A percentile compares a stretch with the other conserved stretches of the same genome.
Evolutionary conservation across 176 grass and related monocot species (phyloP).

Genomic region (Thalia dealbata): DNA sequence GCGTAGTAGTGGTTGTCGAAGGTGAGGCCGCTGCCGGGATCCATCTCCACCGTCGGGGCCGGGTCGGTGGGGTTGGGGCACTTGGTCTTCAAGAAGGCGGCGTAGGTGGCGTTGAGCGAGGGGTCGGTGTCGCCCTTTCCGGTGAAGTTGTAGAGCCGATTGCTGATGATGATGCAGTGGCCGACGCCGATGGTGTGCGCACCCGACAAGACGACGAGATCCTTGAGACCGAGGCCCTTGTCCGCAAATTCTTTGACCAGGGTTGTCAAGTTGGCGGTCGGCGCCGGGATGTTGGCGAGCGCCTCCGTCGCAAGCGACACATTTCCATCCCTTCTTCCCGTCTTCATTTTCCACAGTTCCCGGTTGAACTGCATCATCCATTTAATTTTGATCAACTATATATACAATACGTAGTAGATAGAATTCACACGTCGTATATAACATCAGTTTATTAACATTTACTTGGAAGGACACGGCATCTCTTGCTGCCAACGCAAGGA

Average conservation of each 20-base stretch:
- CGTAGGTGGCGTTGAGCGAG: neutral
- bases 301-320: slow-evolving; percentile 39
- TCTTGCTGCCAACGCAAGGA: slow-evolving; percentile 54
- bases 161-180: slow-evolving; percentile 61
- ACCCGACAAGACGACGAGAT: slow-evolving; percentile 65
- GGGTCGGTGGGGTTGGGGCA: slow-evolving; percentile 19
- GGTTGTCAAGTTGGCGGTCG: slow-evolving; percentile 29
- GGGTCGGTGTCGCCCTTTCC: slow-evolving; percentile 20
- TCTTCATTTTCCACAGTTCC: slow-evolving; percentile 44
- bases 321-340: slow-evolving; percentile 44
- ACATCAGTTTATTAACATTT: neutral
- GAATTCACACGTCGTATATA: neutral
- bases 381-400: too few species aligned
- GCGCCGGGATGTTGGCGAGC: slow-evolving; percentile 15
- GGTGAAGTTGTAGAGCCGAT: slow-evolving; percentile 40
- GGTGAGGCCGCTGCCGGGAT: slow-evolving; percentile 29
- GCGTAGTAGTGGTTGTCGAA: slow-evolving; percentile 64
- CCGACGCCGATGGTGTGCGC: slow-evolving; percentile 74
- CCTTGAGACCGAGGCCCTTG: slow-evolving; percentile 43
- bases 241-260: slow-evolving; percentile 23
- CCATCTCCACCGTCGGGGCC: slow-evolving; percentile 26
- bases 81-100: neutral
- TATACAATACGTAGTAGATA: too few species aligned
- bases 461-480: slow-evolving; percentile 47
- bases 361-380: neutral